phyloP scores from a whole-genome alignment of 208 protist species.

The Balamuthia mandrillaris region DNA sequence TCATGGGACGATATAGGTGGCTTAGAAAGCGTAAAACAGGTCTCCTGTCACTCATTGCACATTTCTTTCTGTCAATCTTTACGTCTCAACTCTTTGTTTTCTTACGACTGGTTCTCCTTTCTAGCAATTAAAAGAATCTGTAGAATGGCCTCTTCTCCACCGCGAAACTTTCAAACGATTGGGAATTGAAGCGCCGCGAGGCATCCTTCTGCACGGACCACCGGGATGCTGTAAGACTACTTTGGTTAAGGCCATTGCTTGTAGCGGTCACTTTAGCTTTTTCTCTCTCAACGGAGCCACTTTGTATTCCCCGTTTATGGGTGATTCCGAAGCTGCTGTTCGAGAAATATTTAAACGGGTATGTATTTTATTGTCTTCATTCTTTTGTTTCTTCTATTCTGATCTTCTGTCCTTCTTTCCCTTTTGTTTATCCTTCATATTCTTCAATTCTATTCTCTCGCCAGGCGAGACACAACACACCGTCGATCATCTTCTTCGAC shows the following conservation, averaged over 20 bases:
- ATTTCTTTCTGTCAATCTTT: no score
- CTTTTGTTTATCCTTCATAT: background rate
- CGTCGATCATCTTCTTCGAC: constrained; percentile 90
- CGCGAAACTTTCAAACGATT: constrained; percentile 41
- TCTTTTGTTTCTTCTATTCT: background rate
- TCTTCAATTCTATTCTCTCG: constrained; percentile 60
- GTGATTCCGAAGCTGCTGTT: constrained; percentile 85
- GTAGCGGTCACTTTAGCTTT: constrained; percentile 39
- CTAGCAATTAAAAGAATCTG: constrained; percentile 48
- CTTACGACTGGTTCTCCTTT: no score
- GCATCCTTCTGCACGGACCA: constrained; percentile 90
- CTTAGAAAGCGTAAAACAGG: constrained; percentile 50
- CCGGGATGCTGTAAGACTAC: constrained; percentile 88
- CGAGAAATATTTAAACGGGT: constrained; percentile 70
- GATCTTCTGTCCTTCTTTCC: background rate
- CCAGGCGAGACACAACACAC: constrained; percentile 74
- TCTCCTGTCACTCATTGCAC: no score
- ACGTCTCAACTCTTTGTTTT: background rate
- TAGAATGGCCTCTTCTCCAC: constrained; percentile 62
- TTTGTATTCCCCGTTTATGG: constrained; percentile 86
- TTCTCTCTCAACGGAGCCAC: constrained; percentile 54
- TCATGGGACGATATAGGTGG: constrained; percentile 66
- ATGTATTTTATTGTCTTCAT: no score
- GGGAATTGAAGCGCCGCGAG: constrained; percentile 66
- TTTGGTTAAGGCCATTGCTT: constrained; percentile 59